These are phyloP conservation scores for Bertia moriformis DNA, from an alignment of 2,329 filamentous ascomycete species.

Conservation along the genomic window DNA sequence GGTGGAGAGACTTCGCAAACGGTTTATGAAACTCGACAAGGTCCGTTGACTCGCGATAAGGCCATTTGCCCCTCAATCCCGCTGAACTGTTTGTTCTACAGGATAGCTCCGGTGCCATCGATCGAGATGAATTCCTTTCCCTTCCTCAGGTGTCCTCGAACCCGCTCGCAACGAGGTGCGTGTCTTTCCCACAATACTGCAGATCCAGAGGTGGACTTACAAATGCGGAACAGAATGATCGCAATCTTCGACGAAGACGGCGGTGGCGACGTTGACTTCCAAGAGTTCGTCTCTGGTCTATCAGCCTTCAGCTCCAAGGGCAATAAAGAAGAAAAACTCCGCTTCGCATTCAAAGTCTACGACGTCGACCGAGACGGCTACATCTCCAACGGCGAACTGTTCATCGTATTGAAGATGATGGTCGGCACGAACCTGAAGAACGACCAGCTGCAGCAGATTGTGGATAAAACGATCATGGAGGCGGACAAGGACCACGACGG, in stretches of 20 bases:
- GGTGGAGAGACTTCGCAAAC: conserved; percentile 85
- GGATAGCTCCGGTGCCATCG: conserved; percentile 97
- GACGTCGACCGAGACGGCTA: conserved; percentile 97
- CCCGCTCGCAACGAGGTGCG: conserved; percentile 80
- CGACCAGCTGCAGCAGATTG: conserved; percentile 96
- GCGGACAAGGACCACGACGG: conserved; percentile 90
- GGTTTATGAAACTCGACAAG: conserved; percentile 99
- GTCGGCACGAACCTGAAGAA: conserved; percentile 98
- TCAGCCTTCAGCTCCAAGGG: conserved; percentile 94
- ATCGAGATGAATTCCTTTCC: conserved; percentile 94
- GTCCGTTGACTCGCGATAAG: conserved; percentile 28
- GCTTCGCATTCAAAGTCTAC: conserved; percentile 98
- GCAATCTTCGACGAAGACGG: conserved; percentile 98
- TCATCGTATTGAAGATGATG: conserved; percentile 99
- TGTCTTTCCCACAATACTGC: conserved; percentile 2
- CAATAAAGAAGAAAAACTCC: conserved; percentile 97
- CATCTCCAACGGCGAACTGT: conserved; percentile 97
- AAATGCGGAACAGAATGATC: conserved; percentile 59
- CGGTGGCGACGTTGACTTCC: conserved; percentile 93
- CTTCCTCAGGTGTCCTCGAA: conserved; percentile 96
- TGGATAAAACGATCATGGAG: conserved; percentile 99
- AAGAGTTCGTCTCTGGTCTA: conserved; percentile 91
- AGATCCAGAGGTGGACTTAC: too few species aligned
- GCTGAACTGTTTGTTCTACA: conserved; percentile 20
- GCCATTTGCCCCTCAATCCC: conserved; percentile 4